A percentile compares a stretch with the other conserved stretches of the same genome.
These are phyloP conservation scores for Colletotrichum tabaci DNA, from an alignment of 2,329 filamentous ascomycete species.

Conservation along the genomic window DNA sequence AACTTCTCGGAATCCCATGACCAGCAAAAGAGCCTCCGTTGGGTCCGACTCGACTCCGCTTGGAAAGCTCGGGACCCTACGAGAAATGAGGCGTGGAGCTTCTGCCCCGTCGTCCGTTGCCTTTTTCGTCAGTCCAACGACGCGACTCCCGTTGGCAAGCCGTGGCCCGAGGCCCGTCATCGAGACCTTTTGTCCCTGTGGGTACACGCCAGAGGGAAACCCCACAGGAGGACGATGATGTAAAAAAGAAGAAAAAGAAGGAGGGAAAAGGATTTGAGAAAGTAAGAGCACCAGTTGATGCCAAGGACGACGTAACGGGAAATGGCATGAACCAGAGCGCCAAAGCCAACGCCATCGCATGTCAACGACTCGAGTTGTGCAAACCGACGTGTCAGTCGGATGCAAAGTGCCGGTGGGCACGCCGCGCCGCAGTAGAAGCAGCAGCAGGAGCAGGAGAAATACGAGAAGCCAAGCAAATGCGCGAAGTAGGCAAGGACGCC, in stretches of 20 bases:
- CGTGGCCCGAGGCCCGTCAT: slow-evolving; percentile 29
- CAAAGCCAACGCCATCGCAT: slow-evolving; percentile 21
- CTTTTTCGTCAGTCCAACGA: slow-evolving; percentile 21
- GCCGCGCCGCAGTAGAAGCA: too few species aligned
- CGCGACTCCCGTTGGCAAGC: slow-evolving; percentile 19
- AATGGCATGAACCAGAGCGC: slow-evolving; percentile 31
- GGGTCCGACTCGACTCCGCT: slow-evolving; percentile 19
- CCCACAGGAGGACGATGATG: slow-evolving; percentile 6
- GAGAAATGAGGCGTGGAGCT: slow-evolving; percentile 39
- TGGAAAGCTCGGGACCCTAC: slow-evolving; percentile 22
- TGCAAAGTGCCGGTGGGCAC: not conserved
- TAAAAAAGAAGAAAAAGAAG: not conserved
- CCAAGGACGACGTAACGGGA: slow-evolving; percentile 9
- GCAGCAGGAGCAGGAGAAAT: slow-evolving; percentile 4
- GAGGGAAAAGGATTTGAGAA: too few species aligned
- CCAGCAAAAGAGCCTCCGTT: slow-evolving; percentile 10
- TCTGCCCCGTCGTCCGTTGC: slow-evolving; percentile 20
- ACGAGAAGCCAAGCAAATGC: slow-evolving; percentile 8
- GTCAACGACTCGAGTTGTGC: not conserved
- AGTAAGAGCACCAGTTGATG: not conserved
- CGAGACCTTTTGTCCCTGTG: not conserved
- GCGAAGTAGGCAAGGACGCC: not conserved
- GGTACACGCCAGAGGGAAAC: not conserved
- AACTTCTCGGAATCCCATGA: slow-evolving; percentile 14
- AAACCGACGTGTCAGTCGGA: slow-evolving; percentile 1